A percentile compares a stretch with the other conserved stretches of the same genome.
Evolutionary conservation across 139 green algal species (phyloP).

Genomic region (Chlamydomonas sphaeroides): DNA sequence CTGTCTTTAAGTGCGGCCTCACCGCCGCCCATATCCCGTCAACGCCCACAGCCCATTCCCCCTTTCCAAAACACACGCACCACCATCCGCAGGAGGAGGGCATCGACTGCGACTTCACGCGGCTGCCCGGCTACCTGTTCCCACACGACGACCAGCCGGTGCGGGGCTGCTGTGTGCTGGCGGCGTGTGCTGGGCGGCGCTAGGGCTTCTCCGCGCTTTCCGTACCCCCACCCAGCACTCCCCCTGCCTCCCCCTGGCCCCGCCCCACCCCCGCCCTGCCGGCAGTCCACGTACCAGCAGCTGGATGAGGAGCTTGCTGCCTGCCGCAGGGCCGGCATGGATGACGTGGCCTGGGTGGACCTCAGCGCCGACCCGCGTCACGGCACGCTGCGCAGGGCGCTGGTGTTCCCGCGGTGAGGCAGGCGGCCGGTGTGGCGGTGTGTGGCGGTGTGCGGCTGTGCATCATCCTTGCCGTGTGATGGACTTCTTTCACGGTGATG

Average conservation of each 20-base stretch:
- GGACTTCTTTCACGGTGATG: no score
- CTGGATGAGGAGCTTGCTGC: conserved; percentile 67
- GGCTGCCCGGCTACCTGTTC: conserved; percentile 68
- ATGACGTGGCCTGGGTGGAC: conserved; percentile 52
- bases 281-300: conserved; percentile 1
- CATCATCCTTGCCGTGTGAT: no score
- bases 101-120: conserved; percentile 69
- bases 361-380: conserved; percentile 36
- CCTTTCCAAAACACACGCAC: no score
- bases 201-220: no score
- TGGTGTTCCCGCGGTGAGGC: conserved; percentile 47
- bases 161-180: neutral
- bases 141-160: conserved; percentile 43
- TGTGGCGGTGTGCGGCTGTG: no score
- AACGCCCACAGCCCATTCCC: no score
- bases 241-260: neutral
- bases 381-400: conserved; percentile 48
- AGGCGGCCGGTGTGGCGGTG: no score
- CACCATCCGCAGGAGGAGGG: conserved; percentile 41
- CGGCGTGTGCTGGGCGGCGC: neutral
- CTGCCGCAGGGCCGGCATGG: conserved; percentile 52
- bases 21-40: no score
- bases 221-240: neutral
- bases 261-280: neutral
- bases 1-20: no score